These are phyloP conservation scores for Meyerozyma athensensis DNA, from an alignment of 1,139 yeast species.

Conservation along the genomic window DNA sequence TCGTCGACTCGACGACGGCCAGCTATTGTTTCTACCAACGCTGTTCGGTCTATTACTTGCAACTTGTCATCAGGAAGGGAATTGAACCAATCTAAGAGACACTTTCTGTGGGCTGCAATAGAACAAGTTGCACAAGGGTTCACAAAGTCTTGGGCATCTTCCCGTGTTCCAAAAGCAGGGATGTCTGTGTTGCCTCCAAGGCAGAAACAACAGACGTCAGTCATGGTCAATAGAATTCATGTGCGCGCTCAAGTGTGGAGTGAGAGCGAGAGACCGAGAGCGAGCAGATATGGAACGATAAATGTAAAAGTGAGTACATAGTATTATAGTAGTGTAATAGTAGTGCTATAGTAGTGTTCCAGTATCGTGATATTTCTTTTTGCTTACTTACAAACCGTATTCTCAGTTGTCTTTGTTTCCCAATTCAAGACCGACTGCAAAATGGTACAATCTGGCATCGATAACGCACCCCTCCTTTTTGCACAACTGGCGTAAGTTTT, in stretches of 20 bases:
- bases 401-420: slow-evolving; percentile 9
- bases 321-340: too few relatives aligned
- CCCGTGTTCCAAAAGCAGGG: slow-evolving; percentile 38
- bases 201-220: slow-evolving; percentile 34
- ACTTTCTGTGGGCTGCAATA: slow-evolving; percentile 34
- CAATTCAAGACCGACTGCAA: slow-evolving; percentile 62
- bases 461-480: slow-evolving; percentile 61
- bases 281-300: background rate
- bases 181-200: slow-evolving; percentile 36
- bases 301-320: too few relatives aligned
- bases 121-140: slow-evolving; percentile 41
- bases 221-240: slow-evolving; percentile 5
- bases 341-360: too few relatives aligned
- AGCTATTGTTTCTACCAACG: background rate
- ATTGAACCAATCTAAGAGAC: slow-evolving; percentile 42
- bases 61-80: slow-evolving; percentile 30
- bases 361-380: too few relatives aligned
- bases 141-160: slow-evolving; percentile 36
- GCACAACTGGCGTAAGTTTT: slow-evolving; percentile 45
- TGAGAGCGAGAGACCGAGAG: slow-evolving; percentile 1
- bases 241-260: background rate
- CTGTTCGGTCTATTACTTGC: slow-evolving; percentile 16
- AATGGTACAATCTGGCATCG: slow-evolving; percentile 84
- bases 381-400: too few relatives aligned
- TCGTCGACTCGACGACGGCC: background rate